Conservation (phyloP, 2,329 filamentous ascomycete genomes). For the Colletotrichum magnum region DNA sequence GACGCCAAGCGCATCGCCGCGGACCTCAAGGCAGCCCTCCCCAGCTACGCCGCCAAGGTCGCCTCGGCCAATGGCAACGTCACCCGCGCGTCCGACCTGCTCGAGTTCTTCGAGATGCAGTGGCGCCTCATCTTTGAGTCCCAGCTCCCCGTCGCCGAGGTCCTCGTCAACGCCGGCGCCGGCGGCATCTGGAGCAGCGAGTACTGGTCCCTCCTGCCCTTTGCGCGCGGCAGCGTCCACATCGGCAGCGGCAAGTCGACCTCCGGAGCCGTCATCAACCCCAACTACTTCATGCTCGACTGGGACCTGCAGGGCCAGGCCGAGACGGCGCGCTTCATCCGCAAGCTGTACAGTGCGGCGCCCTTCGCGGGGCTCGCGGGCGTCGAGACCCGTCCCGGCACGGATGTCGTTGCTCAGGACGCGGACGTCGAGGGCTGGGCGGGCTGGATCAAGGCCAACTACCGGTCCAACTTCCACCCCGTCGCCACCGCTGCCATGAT, state of each 20-base stretch:
- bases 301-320: slow-evolving; percentile 52
- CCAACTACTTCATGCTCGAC: slow-evolving; percentile 52
- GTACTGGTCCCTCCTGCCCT: slow-evolving; percentile 55
- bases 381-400: slow-evolving; percentile 42
- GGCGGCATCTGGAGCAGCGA: slow-evolving; percentile 52
- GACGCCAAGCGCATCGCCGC: slow-evolving; percentile 27
- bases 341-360: slow-evolving; percentile 49
- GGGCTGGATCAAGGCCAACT: slow-evolving; percentile 32
- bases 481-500: slow-evolving; percentile 66
- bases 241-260: slow-evolving; percentile 50
- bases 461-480: slow-evolving; percentile 57
- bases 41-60: slow-evolving; percentile 22
- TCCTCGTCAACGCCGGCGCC: slow-evolving; percentile 53
- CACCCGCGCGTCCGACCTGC: slow-evolving; percentile 45
- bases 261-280: slow-evolving; percentile 52
- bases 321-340: slow-evolving; percentile 47
- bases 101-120: slow-evolving; percentile 59
- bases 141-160: slow-evolving; percentile 61
- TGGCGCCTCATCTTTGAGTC: slow-evolving; percentile 63
- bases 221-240: slow-evolving; percentile 58
- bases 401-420: slow-evolving; percentile 46
- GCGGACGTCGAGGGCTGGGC: slow-evolving; percentile 45
- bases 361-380: slow-evolving; percentile 44
- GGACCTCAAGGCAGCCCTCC: slow-evolving; percentile 44
- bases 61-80: slow-evolving; percentile 29